A percentile compares a stretch with the other conserved stretches of the same genome.
Conservation (phyloP, 225 moss, liverwort and hornwort species). For the Antitrichia curtipendula region DNA sequence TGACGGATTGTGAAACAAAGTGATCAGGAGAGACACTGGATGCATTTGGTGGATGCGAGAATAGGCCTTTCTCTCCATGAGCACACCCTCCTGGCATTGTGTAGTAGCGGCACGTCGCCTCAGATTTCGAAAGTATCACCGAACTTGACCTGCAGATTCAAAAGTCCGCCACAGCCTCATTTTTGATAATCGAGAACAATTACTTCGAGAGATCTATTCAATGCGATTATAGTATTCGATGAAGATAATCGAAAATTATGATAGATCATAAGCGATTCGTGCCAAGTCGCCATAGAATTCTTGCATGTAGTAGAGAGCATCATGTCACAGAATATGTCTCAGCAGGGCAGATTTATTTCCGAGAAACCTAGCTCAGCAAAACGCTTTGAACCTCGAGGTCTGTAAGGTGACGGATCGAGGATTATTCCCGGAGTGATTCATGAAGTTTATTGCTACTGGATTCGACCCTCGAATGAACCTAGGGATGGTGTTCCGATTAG, state of each 20-base stretch:
- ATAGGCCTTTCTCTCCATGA: conserved; percentile 85
- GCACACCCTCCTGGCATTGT: conserved; percentile 95
- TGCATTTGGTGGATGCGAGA: conserved; percentile 48
- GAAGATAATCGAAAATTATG: not conserved
- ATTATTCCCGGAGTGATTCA: not conserved
- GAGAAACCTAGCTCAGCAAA: not conserved
- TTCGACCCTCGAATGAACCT: not conserved
- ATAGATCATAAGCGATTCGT: not conserved
- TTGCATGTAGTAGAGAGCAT: not conserved
- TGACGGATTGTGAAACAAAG: conserved; percentile 15
- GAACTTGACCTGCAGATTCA: conserved; percentile 30
- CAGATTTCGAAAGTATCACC: conserved; percentile 47
- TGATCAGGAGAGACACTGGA: conserved; percentile 1
- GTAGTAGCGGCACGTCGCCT: conserved; percentile 76
- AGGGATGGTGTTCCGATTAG: not conserved
- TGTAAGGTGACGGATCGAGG: not conserved
- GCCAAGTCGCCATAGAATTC: not conserved
- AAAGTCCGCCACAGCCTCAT: not conserved
- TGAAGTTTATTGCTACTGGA: not conserved
- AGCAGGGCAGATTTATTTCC: not conserved
- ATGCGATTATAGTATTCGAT: not conserved
- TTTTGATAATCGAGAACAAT: not conserved
- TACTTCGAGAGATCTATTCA: not conserved
- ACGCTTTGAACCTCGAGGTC: not conserved
- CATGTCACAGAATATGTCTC: not conserved